These are phyloP conservation scores for Saccharomycopsis sp. DNA, from an alignment of 805 yeast species.

Conservation along the genomic window DNA sequence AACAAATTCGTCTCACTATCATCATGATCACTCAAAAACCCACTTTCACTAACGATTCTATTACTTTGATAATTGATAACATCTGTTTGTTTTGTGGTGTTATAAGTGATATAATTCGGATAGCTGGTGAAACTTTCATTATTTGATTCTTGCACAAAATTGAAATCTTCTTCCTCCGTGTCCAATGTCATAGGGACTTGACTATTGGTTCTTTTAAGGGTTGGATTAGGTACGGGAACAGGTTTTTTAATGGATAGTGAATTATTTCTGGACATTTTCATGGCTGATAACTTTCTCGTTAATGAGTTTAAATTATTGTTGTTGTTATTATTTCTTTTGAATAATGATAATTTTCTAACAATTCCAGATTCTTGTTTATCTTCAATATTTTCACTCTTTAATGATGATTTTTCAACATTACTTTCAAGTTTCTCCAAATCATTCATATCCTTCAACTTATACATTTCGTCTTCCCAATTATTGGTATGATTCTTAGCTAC, in stretches of 20 bases:
- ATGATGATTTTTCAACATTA: background rate
- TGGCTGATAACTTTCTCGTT: conserved; percentile 15
- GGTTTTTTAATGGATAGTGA: conserved; percentile 2
- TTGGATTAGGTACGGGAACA: background rate
- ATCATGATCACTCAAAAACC: no score
- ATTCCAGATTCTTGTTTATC: conserved; percentile 9
- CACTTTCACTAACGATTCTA: no score
- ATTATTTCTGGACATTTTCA: conserved; percentile 13
- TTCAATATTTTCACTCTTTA: background rate
- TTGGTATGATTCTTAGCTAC: conserved; percentile 77
- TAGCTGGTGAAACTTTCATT: no score
- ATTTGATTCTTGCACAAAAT: no score
- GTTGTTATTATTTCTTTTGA: background rate
- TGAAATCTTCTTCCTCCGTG: conserved; percentile 2
- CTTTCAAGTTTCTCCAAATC: conserved; percentile 8
- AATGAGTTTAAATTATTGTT: conserved; percentile 4
- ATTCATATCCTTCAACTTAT: conserved; percentile 16
- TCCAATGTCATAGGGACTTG: conserved; percentile 10
- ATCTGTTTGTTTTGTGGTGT: no score
- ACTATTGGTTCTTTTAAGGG: conserved; percentile 5
- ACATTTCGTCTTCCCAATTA: conserved; percentile 61
- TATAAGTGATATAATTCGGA: no score
- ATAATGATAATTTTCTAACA: conserved; percentile 6
- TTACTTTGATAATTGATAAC: no score
- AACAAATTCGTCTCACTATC: no score